Percentiles rank a stretch among this genome's conserved stretches.
These are phyloP conservation scores for Bipolaris zeicola DNA, from an alignment of 2,329 filamentous ascomycete species.

Conservation along the genomic window DNA sequence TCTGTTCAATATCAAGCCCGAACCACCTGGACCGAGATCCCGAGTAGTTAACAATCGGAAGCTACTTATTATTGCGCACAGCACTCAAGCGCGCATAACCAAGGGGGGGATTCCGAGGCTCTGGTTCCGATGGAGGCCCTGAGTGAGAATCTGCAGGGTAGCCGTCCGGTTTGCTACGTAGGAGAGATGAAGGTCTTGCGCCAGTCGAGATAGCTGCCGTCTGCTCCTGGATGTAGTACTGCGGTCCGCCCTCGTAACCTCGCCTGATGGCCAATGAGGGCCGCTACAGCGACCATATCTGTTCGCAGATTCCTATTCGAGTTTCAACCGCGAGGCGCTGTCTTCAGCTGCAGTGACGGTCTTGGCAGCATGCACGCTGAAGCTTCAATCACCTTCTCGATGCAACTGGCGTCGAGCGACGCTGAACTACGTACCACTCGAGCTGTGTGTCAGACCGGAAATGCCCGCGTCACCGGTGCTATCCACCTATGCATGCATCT, in stretches of 20 bases:
- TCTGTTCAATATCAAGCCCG: not conserved
- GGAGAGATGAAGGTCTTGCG: not conserved
- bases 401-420: conserved; percentile 4
- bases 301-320: conserved; percentile 3
- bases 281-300: not conserved
- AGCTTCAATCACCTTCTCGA: conserved; percentile 14
- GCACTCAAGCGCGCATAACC: not conserved
- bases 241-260: not conserved
- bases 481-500: conserved; percentile 9
- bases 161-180: not conserved
- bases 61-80: not conserved
- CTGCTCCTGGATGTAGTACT: not conserved
- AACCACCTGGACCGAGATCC: conserved; percentile 10
- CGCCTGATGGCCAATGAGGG: not conserved
- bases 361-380: conserved; percentile 22
- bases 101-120: conserved; percentile 1
- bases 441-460: conserved; percentile 11
- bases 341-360: conserved; percentile 7
- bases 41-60: not conserved
- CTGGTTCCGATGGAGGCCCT: conserved; percentile 9
- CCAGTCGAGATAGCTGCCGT: not conserved
- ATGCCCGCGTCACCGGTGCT: conserved; percentile 11
- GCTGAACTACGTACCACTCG: conserved; percentile 10
- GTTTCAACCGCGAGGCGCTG: conserved; percentile 3
- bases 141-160: conserved; percentile 2